Conservation (phyloP, 2,329 filamentous ascomycete genomes). For the Thermoascus crustaceus region DNA sequence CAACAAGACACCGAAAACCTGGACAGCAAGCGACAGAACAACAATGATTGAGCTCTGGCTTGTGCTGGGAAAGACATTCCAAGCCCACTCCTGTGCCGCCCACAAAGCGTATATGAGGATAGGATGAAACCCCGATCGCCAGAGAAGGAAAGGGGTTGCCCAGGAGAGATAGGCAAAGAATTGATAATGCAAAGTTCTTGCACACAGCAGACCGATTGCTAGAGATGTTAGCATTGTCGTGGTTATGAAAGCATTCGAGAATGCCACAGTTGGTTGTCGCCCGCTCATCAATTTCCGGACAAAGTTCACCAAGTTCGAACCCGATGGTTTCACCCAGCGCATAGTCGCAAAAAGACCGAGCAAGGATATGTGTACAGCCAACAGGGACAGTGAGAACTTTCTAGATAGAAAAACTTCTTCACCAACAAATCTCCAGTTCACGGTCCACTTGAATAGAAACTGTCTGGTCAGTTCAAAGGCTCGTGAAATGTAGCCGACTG, state of each 20-base stretch:
- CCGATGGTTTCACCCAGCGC: slow-evolving; percentile 65
- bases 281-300: slow-evolving; percentile 45
- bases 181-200: slow-evolving; percentile 85
- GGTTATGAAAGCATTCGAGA: slow-evolving; percentile 66
- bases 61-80: slow-evolving; percentile 89
- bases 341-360: slow-evolving; percentile 58
- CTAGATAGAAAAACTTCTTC: slow-evolving; percentile 70
- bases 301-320: slow-evolving; percentile 51
- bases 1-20: slow-evolving; percentile 55
- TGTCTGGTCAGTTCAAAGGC: slow-evolving; percentile 87
- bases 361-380: slow-evolving; percentile 58
- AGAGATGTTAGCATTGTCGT: slow-evolving; percentile 70
- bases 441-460: slow-evolving; percentile 97
- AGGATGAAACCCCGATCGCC: slow-evolving; percentile 64
- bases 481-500: slow-evolving; percentile 63
- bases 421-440: slow-evolving; percentile 95
- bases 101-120: slow-evolving; percentile 61
- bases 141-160: slow-evolving; percentile 79
- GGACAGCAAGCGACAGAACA: slow-evolving; percentile 60
- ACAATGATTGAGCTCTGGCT: slow-evolving; percentile 56
- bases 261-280: slow-evolving; percentile 45
- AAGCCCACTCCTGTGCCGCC: slow-evolving; percentile 79
- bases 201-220: slow-evolving; percentile 73
- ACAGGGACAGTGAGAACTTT: slow-evolving; percentile 58
- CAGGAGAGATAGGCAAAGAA: slow-evolving; percentile 90